These are phyloP conservation scores for Chlamydomonas reinhardtii DNA, from an alignment of 163 green algal species.

Conservation along the genomic window DNA sequence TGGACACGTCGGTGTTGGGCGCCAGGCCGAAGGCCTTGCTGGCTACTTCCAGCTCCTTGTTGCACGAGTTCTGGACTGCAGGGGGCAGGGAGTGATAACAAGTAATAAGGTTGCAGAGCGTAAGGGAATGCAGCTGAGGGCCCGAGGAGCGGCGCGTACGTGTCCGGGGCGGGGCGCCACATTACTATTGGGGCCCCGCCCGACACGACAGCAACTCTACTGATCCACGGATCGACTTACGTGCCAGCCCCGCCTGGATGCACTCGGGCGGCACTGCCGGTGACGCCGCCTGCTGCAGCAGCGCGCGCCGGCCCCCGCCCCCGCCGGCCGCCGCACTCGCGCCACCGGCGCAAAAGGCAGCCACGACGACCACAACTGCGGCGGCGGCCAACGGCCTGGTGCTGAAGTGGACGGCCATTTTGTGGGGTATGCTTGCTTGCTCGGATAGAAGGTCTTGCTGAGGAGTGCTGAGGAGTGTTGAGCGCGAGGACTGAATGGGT, in stretches of 20 bases:
- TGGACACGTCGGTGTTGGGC: conserved; percentile 23
- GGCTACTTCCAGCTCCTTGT: conserved; percentile 17
- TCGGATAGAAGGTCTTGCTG: no score
- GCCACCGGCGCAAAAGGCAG: not conserved
- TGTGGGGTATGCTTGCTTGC: no score
- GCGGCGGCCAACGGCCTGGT: no score
- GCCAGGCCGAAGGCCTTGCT: conserved; percentile 34
- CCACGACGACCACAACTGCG: not conserved
- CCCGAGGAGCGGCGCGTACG: no score
- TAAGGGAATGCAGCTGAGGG: no score
- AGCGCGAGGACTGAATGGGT: no score
- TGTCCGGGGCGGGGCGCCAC: no score
- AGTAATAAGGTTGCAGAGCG: no score
- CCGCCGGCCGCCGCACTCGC: not conserved
- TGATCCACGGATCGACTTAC: not conserved
- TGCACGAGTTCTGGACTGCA: conserved; percentile 13
- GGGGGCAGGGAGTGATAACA: not conserved
- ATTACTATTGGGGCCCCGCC: no score
- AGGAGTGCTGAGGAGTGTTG: no score
- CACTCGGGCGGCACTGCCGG: conserved; percentile 26
- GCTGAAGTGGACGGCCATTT: no score
- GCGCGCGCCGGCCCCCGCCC: not conserved
- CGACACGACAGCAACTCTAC: no score
- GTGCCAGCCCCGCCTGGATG: conserved; percentile 23
- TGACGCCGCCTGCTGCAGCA: not conserved